These are phyloP conservation scores for Forsythia viridissima DNA, from an alignment of 257 asterid genomes.

Conservation along the genomic window DNA sequence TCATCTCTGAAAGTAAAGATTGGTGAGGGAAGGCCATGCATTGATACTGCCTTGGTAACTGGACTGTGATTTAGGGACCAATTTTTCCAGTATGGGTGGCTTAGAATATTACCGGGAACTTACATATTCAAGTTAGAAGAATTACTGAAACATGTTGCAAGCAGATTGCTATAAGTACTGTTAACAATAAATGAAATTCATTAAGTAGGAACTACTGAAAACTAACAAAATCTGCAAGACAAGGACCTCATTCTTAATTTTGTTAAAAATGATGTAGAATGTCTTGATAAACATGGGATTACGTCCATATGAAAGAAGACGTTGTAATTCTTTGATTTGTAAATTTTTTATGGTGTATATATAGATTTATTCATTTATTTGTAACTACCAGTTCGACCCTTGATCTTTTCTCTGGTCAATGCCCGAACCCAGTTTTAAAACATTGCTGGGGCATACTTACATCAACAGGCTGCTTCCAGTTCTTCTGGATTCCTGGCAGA, in stretches of 20 bases:
- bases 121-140: neutral
- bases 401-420: neutral
- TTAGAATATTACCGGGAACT: neutral
- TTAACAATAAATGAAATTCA: neutral
- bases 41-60: neutral
- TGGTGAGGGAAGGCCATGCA: neutral
- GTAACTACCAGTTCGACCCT: neutral
- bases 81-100: neutral
- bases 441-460: conserved; percentile 37
- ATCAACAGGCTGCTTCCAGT: conserved; percentile 86
- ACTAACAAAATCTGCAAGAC: neutral
- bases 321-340: neutral
- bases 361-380: neutral
- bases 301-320: neutral
- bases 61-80: neutral
- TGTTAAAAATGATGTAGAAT: neutral
- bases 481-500: conserved; percentile 70
- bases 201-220: neutral
- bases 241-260: neutral
- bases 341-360: neutral
- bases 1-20: neutral
- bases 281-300: neutral
- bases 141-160: neutral
- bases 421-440: neutral
- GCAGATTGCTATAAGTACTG: neutral